Percentiles rank a stretch among this genome's conserved stretches.
These are phyloP conservation scores for Dendrobium officinale DNA, from an alignment of 106 monocot species.

Conservation along the genomic window DNA sequence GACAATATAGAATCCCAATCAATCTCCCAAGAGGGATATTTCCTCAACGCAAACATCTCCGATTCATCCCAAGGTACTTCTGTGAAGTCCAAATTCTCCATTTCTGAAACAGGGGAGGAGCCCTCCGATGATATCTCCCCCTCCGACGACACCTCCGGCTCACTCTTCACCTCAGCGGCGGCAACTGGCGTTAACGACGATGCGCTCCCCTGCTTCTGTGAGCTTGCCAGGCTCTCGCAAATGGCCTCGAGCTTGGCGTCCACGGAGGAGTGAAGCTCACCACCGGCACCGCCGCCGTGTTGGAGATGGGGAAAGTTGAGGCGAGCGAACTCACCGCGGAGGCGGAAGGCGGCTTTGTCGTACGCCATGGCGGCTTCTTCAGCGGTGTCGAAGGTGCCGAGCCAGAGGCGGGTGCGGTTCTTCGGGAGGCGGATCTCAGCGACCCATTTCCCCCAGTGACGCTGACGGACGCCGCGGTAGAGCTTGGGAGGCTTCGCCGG, in stretches of 20 bases:
- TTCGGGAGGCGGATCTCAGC: slow-evolving; percentile 69
- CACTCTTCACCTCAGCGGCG: background rate
- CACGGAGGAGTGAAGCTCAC: slow-evolving; percentile 10
- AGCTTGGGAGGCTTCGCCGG: slow-evolving; percentile 30
- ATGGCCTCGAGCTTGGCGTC: slow-evolving; percentile 18
- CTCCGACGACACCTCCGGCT: background rate
- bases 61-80: slow-evolving; percentile 19
- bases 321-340: slow-evolving; percentile 46
- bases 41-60: slow-evolving; percentile 17
- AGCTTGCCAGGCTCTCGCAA: slow-evolving; percentile 3
- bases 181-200: background rate
- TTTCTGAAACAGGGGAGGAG: slow-evolving; percentile 4
- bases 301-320: slow-evolving; percentile 43
- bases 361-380: slow-evolving; percentile 61
- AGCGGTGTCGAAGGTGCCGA: slow-evolving; percentile 67
- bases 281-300: background rate
- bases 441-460: slow-evolving; percentile 81
- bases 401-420: slow-evolving; percentile 64
- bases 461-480: slow-evolving; percentile 62
- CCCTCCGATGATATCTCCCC: background rate
- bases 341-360: slow-evolving; percentile 49
- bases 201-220: background rate
- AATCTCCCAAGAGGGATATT: slow-evolving; percentile 22
- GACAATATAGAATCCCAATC: slow-evolving; percentile 23
- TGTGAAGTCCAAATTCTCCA: slow-evolving; percentile 11